Base-by-base conservation (phyloP, 495 filamentous ascomycete species). In the Bryoglossum gracile region DNA sequence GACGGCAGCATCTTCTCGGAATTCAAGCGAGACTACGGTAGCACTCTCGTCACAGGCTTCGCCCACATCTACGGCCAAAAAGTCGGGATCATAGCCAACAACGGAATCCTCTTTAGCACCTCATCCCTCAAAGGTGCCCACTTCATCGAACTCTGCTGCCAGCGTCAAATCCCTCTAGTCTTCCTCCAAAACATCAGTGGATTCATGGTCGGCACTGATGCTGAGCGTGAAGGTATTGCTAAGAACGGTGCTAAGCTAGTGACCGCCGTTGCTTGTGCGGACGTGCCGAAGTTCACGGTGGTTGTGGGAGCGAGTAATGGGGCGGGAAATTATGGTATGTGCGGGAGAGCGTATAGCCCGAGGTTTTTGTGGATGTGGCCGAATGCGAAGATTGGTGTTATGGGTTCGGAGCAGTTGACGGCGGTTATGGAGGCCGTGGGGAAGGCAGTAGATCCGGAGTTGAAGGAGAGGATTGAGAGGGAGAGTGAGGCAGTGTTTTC, bases 241-340 rank as follows among this genome's bases (percentile, higher is more conserved):
- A 97, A 97, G 75, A 94, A 98, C 60, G 92, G 92, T 34, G 92
- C 92, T 0, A 97, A 98, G 70, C 75, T 98, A 14, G 92, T 98
- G 6, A 97, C 89, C 6, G 92, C 92, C 2, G 94, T 97, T 3
- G 87, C 89, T 3, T 96, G 90, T 62, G 89, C 90, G 8, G 83
- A 94, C 51, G 92, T 97, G 30, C 94, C 92, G 52, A 98, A 98
- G 65, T 92, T 98, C 59, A 98, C 92, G 0, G 85, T 98, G 4
- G 87, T 98, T 0, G 82, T 97, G 21, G 92, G 92, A 3, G 83
- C 84, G 8, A 89, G 83, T 65, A 96, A 97, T 67, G 94, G 78
- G 46, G 78, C 78, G 2, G 78, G 78, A 9, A 82, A 82, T 60
- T 82, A 82, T 50, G 78, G 78, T 41, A 82, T 82, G 78, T 82